Evolutionary conservation across 1,284 basidiomycete species (phyloP).

Genomic region (Sanghuangporus weigelae): DNA sequence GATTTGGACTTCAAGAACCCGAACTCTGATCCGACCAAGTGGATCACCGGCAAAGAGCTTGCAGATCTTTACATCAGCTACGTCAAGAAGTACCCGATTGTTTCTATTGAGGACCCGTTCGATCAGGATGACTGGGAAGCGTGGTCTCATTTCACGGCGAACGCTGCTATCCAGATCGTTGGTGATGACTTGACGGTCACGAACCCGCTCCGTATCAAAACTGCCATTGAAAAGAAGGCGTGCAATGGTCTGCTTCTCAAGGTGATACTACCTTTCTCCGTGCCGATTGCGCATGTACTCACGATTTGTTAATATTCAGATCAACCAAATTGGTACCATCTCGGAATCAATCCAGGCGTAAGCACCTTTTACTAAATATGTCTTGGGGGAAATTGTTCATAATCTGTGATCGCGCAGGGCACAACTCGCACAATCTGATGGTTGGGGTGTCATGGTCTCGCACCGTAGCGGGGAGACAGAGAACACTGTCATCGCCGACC

Average conservation of each 20-base stretch:
- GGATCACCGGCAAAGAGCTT: conserved; percentile 91
- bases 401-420: conserved; percentile 47
- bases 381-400: background rate
- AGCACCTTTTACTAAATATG: conserved; percentile 23
- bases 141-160: conserved; percentile 88
- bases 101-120: conserved; percentile 99
- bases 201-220: conserved; percentile 97
- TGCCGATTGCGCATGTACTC: background rate
- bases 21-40: conserved; percentile 96
- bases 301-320: conserved; percentile 31
- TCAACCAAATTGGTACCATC: conserved; percentile 99
- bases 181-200: conserved; percentile 99
- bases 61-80: conserved; percentile 89
- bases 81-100: conserved; percentile 90
- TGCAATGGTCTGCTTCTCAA: conserved; percentile 99
- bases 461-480: conserved; percentile 98
- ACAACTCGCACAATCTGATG: conserved; percentile 93
- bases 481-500: conserved; percentile 96
- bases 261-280: conserved; percentile 34
- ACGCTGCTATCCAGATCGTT: conserved; percentile 84
- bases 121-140: conserved; percentile 99
- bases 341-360: conserved; percentile 97
- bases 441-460: conserved; percentile 99
- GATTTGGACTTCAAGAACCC: conserved; percentile 99
- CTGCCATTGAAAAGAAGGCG: conserved; percentile 98